phyloP scores from a whole-genome alignment of 352 stramenopile species.

The Phytophthora ohioensis region DNA sequence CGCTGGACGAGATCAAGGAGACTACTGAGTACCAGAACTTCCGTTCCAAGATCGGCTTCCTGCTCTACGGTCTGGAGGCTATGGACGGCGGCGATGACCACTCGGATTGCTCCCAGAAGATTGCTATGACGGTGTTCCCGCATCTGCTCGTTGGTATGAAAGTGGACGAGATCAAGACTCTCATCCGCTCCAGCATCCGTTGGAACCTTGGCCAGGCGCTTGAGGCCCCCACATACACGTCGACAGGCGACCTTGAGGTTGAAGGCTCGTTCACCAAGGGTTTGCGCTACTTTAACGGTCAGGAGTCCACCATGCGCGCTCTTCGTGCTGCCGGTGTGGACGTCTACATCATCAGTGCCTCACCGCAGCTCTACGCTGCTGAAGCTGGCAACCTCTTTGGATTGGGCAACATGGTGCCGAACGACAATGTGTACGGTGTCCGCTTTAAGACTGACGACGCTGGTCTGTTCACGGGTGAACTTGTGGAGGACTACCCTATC shows the following conservation, averaged over 20 bases:
- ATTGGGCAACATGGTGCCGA: constrained; percentile 62
- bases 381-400: constrained; percentile 52
- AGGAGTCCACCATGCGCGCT: constrained; percentile 68
- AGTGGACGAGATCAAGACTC: constrained; percentile 51
- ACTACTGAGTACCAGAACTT: constrained; percentile 65
- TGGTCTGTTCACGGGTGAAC: constrained; percentile 52
- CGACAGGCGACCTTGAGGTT: constrained; percentile 46
- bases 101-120: constrained; percentile 45
- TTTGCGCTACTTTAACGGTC: constrained; percentile 66
- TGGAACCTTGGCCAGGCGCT: constrained; percentile 59
- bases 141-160: constrained; percentile 68
- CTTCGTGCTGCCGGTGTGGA: constrained; percentile 49
- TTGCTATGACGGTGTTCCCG: constrained; percentile 68
- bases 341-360: constrained; percentile 74
- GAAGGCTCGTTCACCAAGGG: constrained; percentile 59
- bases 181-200: constrained; percentile 59
- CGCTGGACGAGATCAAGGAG: constrained; percentile 50
- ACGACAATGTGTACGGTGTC: constrained; percentile 61
- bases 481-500: constrained; percentile 65
- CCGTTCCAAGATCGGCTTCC: constrained; percentile 60
- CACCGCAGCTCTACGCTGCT: constrained; percentile 63
- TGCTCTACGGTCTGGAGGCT: constrained; percentile 55
- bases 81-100: constrained; percentile 54
- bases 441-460: constrained; percentile 56
- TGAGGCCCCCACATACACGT: constrained; percentile 49